These are phyloP conservation scores for Pouteria campechiana DNA, from an alignment of 179 eudicot species.

Conservation along the genomic window DNA sequence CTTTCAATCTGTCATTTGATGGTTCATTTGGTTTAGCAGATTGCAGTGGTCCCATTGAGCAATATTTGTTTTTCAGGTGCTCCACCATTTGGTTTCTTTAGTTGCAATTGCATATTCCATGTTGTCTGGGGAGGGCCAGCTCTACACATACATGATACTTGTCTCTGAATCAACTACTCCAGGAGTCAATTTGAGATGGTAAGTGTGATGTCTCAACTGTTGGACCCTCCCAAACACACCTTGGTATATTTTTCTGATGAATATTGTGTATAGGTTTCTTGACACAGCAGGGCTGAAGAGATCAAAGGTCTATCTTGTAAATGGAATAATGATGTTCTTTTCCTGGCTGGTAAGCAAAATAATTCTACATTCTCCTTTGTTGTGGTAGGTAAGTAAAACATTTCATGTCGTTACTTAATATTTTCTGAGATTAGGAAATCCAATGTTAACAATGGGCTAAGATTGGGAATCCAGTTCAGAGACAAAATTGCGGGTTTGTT, in stretches of 20 bases:
- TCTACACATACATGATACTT: conserved; percentile 74
- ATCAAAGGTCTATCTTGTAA: conserved; percentile 75
- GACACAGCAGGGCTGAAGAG: conserved; percentile 85
- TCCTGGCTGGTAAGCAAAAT: conserved; percentile 83
- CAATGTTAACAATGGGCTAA: too few relatives aligned
- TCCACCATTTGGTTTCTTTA: conserved; percentile 85
- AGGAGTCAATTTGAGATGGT: conserved; percentile 94
- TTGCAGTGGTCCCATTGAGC: too few relatives aligned
- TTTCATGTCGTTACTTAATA: too few relatives aligned
- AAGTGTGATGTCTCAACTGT: conserved; percentile 10
- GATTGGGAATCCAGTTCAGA: too few relatives aligned
- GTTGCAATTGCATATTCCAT: conserved; percentile 69
- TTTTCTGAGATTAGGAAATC: too few relatives aligned
- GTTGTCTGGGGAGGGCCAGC: conserved; percentile 69
- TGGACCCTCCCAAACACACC: background rate
- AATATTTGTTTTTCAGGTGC: conserved; percentile 53
- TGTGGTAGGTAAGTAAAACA: too few relatives aligned
- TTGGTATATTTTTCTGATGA: background rate
- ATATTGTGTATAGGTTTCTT: conserved; percentile 60
- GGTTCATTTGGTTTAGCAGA: too few relatives aligned
- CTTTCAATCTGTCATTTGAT: too few relatives aligned
- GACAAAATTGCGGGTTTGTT: too few relatives aligned
- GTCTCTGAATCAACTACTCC: conserved; percentile 91
- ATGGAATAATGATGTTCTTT: conserved; percentile 82
- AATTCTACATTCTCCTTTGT: background rate